Conservation (phyloP, 1,139 yeast species). For the Kodamaea plutei region DNA sequence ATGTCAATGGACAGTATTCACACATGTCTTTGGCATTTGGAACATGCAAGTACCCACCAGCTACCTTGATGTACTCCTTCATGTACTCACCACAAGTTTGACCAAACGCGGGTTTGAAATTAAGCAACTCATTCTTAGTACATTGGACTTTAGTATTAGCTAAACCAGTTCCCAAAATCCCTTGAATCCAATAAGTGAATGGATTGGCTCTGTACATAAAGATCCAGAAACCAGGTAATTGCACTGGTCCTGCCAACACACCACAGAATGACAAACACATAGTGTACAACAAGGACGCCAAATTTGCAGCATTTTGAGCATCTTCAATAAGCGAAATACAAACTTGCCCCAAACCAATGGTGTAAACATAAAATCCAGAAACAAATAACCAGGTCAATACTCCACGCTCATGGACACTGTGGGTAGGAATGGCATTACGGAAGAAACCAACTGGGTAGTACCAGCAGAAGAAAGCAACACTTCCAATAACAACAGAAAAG, state of each 20-base stretch:
- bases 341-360: constrained; percentile 63
- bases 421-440: constrained; percentile 27
- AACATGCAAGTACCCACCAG: constrained; percentile 51
- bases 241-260: constrained; percentile 62
- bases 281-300: constrained; percentile 60
- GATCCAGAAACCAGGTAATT: constrained; percentile 46
- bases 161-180: constrained; percentile 50
- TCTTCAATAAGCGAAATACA: constrained; percentile 58
- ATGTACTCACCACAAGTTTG: constrained; percentile 54
- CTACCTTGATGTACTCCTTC: constrained; percentile 35
- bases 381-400: constrained; percentile 62
- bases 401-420: constrained; percentile 45
- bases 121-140: constrained; percentile 41
- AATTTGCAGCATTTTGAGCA: constrained; percentile 70
- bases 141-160: constrained; percentile 49
- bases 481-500: constrained; percentile 31
- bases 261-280: constrained; percentile 78
- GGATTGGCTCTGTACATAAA: constrained; percentile 67
- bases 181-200: constrained; percentile 58
- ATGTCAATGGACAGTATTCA: constrained; percentile 44
- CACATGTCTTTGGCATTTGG: constrained; percentile 44
- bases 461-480: constrained; percentile 36
- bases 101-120: constrained; percentile 45
- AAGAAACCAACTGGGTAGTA: constrained; percentile 41
- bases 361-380: constrained; percentile 53